Percentiles rank a stretch among this genome's conserved stretches.
Conservation (phyloP, 331 rosid species). For the Prunus yedoensis region DNA sequence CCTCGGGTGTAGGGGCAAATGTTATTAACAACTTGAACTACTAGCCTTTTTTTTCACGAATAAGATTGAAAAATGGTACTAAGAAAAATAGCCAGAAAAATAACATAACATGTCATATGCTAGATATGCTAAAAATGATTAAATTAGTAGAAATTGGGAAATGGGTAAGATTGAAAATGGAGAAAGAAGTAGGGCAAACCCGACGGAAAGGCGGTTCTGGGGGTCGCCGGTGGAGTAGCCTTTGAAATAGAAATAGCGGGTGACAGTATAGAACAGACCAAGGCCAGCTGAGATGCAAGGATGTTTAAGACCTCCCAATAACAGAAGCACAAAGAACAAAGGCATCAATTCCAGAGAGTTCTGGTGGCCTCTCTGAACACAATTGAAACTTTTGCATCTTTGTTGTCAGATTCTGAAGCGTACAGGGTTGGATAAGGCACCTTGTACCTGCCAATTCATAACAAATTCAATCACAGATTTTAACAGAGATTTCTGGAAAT, state of each 20-base stretch:
- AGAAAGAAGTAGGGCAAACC: slow-evolving; percentile 37
- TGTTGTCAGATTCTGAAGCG: slow-evolving; percentile 66
- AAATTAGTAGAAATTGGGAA: neutral
- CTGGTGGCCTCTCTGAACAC: slow-evolving; percentile 90
- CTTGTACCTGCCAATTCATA: slow-evolving; percentile 43
- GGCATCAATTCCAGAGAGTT: slow-evolving; percentile 76
- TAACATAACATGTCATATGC: too few species aligned
- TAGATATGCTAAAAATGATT: neutral
- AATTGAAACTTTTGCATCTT: slow-evolving; percentile 72
- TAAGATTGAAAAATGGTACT: too few species aligned
- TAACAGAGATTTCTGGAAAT: too few species aligned
- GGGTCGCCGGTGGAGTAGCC: slow-evolving; percentile 82
- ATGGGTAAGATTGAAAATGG: neutral
- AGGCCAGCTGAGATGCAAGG: slow-evolving; percentile 45
- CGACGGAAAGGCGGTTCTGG: slow-evolving; percentile 56
- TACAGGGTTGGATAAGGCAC: slow-evolving; percentile 65
- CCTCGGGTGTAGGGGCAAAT: too few species aligned
- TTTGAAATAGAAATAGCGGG: slow-evolving; percentile 69
- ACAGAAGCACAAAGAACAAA: slow-evolving; percentile 49
- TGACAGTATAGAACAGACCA: slow-evolving; percentile 45
- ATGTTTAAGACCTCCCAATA: slow-evolving; percentile 72
- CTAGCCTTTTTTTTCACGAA: too few species aligned
- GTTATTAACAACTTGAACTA: too few species aligned
- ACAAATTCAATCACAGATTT: too few species aligned
- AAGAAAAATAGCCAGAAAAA: too few species aligned